Conservation (phyloP, 2,329 filamentous ascomycete genomes). For the Penicillium glabrum region DNA sequence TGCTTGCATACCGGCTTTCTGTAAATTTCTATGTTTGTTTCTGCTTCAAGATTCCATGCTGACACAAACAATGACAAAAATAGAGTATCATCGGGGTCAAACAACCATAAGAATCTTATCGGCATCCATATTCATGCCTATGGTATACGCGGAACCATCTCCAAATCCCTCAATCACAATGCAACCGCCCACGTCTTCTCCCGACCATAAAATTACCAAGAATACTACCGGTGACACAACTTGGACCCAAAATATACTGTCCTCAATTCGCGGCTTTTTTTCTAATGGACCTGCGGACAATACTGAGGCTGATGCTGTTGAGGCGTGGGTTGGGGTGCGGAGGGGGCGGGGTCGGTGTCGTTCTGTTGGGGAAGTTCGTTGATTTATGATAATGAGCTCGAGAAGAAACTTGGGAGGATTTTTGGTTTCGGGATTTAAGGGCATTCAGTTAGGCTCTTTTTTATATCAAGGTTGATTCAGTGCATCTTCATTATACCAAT, state of each 20-base stretch:
- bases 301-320: slow-evolving; percentile 19
- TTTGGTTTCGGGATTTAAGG: neutral
- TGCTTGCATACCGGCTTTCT: neutral
- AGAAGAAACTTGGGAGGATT: neutral
- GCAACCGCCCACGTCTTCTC: neutral
- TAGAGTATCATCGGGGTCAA: neutral
- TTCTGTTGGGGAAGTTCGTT: slow-evolving; percentile 19
- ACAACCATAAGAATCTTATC: neutral
- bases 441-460: neutral
- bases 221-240: neutral
- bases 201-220: neutral
- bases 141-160: neutral
- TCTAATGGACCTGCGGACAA: neutral
- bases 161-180: neutral
- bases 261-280: slow-evolving; percentile 14
- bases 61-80: neutral
- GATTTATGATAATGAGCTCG: neutral
- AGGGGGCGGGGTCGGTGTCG: slow-evolving; percentile 18
- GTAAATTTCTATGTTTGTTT: neutral
- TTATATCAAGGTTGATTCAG: neutral
- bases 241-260: slow-evolving; percentile 13
- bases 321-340: slow-evolving; percentile 20
- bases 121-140: neutral
- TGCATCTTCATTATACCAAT: neutral
- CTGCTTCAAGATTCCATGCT: neutral